Percentiles rank a stretch among this genome's conserved stretches.
Conservation (phyloP, 2,329 filamentous ascomycete species). For the Fusarium dlaminii region DNA sequence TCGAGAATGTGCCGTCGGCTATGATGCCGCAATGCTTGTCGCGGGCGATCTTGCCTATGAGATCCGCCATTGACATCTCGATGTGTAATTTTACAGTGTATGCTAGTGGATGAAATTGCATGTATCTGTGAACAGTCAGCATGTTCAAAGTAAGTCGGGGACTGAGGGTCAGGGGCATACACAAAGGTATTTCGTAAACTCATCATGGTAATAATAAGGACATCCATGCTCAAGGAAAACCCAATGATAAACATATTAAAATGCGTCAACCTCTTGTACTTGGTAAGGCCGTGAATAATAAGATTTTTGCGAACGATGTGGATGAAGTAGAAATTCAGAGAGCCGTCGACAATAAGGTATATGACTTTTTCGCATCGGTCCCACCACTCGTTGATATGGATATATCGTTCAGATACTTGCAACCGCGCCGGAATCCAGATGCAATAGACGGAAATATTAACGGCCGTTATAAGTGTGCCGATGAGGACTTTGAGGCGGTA, state of each 20-base stretch:
- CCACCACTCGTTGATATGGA: constrained; percentile 42
- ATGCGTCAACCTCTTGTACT: constrained; percentile 39
- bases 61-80: constrained; percentile 63
- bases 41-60: constrained; percentile 55
- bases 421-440: constrained; percentile 42
- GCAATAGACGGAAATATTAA: constrained; percentile 41
- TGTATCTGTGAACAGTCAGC: constrained; percentile 41
- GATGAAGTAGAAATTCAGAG: constrained; percentile 41
- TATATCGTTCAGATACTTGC: constrained; percentile 36
- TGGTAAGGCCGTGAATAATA: constrained; percentile 34
- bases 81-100: constrained; percentile 65
- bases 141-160: too few species aligned
- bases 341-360: constrained; percentile 40
- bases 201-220: constrained; percentile 44
- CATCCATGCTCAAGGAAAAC: constrained; percentile 42
- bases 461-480: constrained; percentile 36
- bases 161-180: constrained; percentile 3
- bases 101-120: constrained; percentile 62
- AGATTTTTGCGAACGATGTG: constrained; percentile 37
- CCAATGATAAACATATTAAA: constrained; percentile 45
- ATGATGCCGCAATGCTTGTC: constrained; percentile 28
- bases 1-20: constrained; percentile 32
- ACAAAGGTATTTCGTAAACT: constrained; percentile 42
- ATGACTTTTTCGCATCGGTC: constrained; percentile 44
- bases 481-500: constrained; percentile 34